Base-by-base conservation (phyloP, 1,284 basidiomycete genomes). In the Ceratorhiza oryzae-sativae region DNA sequence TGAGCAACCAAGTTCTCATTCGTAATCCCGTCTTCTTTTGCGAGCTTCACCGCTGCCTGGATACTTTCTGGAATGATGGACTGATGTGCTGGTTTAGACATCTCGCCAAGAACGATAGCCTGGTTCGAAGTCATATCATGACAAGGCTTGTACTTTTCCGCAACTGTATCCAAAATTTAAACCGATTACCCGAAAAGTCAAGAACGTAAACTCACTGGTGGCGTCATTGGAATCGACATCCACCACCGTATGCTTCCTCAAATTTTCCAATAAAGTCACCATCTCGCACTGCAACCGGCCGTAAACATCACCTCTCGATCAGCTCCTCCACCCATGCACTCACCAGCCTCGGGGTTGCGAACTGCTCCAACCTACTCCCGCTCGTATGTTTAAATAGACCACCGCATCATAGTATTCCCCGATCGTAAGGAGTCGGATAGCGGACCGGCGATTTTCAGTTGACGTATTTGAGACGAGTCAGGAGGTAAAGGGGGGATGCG, bases 121-220 rank as follows among this genome's bases (percentile, higher is more conserved):
- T 77, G 72, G 71, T 76, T 77, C 27, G 75, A 74, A 13, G 75
- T 76, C 73, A 75, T 75, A 32, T 75, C 63, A 30, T 70, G 61
- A 20, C 75, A 72, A 10, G 74, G 75, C 13, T 71, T 72, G 59
- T 73, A 55, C 36, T 65, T 70, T 30, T 55, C 68, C 8, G 74
- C 71, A 39, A 72, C 74, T 75, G 46, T 20, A 15, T n/a, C n/a
- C n/a, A n/a, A n/a, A n/a, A n/a, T n/a, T n/a, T 51, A 15, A 53
- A 41, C 51, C 4, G 23, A 12, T 23, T 23, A 48, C 36, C 1
- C 42, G n/a, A 34, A 32, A 23, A n/a, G 18, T 13, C 9, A 30
- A 32, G 30, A 36, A 18, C 20, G 13, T 15, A 23, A 3, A 63
- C 74, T 27, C 25, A 72, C 74, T 59, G 32, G 58, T 58, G 10